These are phyloP conservation scores for Pestalotiopsis sp. DNA, from an alignment of 2,329 filamentous ascomycete species.

Conservation along the genomic window DNA sequence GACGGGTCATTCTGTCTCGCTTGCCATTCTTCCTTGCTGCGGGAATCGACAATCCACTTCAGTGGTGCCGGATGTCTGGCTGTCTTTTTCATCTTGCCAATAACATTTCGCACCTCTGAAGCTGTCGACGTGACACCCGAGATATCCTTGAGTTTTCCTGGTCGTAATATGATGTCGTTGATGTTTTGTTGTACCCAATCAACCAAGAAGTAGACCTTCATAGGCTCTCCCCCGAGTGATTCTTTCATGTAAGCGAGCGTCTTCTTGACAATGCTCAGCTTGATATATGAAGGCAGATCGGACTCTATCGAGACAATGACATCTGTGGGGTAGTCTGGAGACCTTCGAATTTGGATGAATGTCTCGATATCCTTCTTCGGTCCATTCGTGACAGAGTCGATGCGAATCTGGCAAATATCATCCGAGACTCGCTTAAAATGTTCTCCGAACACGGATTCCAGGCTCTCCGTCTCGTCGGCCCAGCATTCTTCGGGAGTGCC, in stretches of 20 bases:
- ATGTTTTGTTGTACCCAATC: conserved; percentile 92
- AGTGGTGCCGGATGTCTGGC: conserved; percentile 60
- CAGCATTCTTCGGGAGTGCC: conserved; percentile 67
- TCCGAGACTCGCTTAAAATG: conserved; percentile 64
- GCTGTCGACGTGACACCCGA: conserved; percentile 74
- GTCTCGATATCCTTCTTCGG: conserved; percentile 53
- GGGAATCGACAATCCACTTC: conserved; percentile 61
- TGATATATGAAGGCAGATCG: conserved; percentile 86
- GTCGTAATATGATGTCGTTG: conserved; percentile 79
- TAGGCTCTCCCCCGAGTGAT: conserved; percentile 78
- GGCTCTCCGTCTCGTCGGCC: conserved; percentile 81
- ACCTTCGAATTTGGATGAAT: conserved; percentile 68
- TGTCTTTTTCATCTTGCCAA: conserved; percentile 34
- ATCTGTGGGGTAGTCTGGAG: conserved; percentile 72
- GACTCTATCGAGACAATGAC: conserved; percentile 71
- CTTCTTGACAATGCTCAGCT: conserved; percentile 82
- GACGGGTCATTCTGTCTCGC: conserved; percentile 64
- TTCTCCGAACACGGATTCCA: conserved; percentile 86
- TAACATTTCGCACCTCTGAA: conserved; percentile 50
- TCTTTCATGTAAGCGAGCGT: conserved; percentile 71
- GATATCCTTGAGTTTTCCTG: conserved; percentile 82
- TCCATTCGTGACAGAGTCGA: conserved; percentile 59
- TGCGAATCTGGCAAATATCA: conserved; percentile 69
- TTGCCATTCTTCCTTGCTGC: conserved; percentile 71
- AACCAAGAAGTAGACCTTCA: conserved; percentile 83